A percentile compares a stretch with the other conserved stretches of the same genome.
Conservation (phyloP, 1,284 basidiomycete genomes). For the Volvariella volvacea region DNA sequence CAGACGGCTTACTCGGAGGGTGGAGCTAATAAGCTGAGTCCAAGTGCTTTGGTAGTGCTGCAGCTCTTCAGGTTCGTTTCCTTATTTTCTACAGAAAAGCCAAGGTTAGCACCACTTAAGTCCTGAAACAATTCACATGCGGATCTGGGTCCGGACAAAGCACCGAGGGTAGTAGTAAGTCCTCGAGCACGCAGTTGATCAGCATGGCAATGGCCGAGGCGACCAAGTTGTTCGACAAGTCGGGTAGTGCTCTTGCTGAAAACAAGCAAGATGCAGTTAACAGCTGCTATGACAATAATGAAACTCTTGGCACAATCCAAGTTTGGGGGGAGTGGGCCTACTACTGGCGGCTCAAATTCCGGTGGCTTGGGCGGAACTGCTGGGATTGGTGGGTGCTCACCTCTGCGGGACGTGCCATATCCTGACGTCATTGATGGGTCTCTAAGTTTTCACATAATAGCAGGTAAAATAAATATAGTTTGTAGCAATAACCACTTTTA, state of each 20-base stretch:
- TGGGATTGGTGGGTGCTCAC: conserved; percentile 52
- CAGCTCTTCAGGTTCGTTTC: conserved; percentile 57
- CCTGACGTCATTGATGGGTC: too few species aligned
- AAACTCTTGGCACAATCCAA: conserved; percentile 71
- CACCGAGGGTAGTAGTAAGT: conserved; percentile 37
- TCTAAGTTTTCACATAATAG: too few species aligned
- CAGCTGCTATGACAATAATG: conserved; percentile 79
- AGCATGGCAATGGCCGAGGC: conserved; percentile 81
- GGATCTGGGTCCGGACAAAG: conserved; percentile 28
- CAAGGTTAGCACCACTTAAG: conserved; percentile 23
- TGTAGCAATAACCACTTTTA: too few species aligned
- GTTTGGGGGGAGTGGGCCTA: conserved; percentile 32
- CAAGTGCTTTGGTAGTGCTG: conserved; percentile 66
- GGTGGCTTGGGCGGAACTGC: conserved; percentile 55
- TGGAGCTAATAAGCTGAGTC: conserved; percentile 42
- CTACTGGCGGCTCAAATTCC: conserved; percentile 53
- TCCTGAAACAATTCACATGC: conserved; percentile 58
- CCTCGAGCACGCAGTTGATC: conserved; percentile 58
- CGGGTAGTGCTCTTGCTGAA: conserved; percentile 56
- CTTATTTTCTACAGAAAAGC: conserved; percentile 1
- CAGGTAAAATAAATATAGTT: too few species aligned
- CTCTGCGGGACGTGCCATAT: too few species aligned
- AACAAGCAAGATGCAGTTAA: conserved; percentile 80
- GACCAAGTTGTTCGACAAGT: conserved; percentile 64
- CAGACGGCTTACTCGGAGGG: conserved; percentile 51